These are phyloP conservation scores for Paramecium sexaurelia DNA, from an alignment of 73 alveolate species.

Conservation along the genomic window DNA sequence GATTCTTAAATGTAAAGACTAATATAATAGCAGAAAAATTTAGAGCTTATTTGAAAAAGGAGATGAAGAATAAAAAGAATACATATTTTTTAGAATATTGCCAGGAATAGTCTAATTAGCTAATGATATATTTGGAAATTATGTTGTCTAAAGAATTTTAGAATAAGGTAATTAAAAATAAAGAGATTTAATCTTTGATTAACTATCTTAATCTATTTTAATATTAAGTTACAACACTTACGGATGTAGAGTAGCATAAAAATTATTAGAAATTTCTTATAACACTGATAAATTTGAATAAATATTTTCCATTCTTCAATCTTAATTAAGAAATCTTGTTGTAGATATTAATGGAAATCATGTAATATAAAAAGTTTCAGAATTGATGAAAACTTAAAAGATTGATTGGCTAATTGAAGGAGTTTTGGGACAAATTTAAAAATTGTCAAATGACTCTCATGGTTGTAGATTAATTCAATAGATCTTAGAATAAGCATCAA, in stretches of 20 bases:
- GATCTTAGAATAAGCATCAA: not conserved
- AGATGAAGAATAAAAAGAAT: slow-evolving; percentile 14
- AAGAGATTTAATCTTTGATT: not conserved
- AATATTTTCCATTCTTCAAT: not conserved
- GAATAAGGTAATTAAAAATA: not conserved
- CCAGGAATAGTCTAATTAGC: not conserved
- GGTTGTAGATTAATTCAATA: slow-evolving; percentile 7
- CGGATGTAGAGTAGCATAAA: slow-evolving; percentile 24
- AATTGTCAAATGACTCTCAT: not conserved
- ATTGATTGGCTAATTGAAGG: slow-evolving; percentile 22
- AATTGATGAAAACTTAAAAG: not conserved
- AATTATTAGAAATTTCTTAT: slow-evolving; percentile 9
- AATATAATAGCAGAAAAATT: not conserved
- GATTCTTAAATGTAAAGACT: slow-evolving; percentile 7
- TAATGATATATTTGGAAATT: slow-evolving; percentile 9
- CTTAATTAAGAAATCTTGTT: not conserved
- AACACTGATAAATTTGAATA: not conserved
- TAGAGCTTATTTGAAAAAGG: not conserved
- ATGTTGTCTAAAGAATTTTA: not conserved
- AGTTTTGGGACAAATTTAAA: not conserved
- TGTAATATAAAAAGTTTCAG: not conserved
- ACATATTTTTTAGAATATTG: not conserved
- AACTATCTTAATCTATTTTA: not conserved
- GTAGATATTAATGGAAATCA: slow-evolving; percentile 5
- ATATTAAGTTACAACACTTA: not conserved